Percentiles rank a stretch among this genome's conserved stretches.
Evolutionary conservation across 371 early-diverging fungal species (phyloP).

Genomic region (Rhizopus sp.): DNA sequence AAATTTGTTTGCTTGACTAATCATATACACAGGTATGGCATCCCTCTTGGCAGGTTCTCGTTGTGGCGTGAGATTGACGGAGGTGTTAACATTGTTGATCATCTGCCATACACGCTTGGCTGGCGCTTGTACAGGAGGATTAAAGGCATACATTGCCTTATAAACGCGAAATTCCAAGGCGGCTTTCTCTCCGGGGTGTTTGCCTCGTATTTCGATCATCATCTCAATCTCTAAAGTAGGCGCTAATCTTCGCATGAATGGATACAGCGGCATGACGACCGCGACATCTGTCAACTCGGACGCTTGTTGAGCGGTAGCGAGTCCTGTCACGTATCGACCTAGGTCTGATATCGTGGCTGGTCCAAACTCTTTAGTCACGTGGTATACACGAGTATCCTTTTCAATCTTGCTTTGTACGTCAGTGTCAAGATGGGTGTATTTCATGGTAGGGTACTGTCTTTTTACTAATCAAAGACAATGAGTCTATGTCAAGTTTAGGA

Average conservation of each 20-base stretch:
- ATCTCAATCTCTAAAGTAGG: constrained; percentile 38
- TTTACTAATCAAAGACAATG: constrained; percentile 22
- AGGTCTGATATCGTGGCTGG: constrained; percentile 59
- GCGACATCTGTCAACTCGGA: constrained; percentile 51
- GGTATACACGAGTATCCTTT: constrained; percentile 56
- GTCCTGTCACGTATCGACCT: constrained; percentile 65
- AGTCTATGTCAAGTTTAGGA: constrained; percentile 1
- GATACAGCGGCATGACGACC: constrained; percentile 64
- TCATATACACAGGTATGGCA: constrained; percentile 57
- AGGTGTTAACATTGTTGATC: constrained; percentile 31
- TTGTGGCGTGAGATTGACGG: constrained; percentile 21
- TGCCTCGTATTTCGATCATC: constrained; percentile 56
- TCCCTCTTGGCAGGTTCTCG: constrained; percentile 17
- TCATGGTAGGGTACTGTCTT: constrained; percentile 52
- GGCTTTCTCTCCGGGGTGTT: constrained; percentile 33
- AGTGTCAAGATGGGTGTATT: constrained; percentile 54
- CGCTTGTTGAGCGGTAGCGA: constrained; percentile 60
- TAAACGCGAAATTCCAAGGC: constrained; percentile 51
- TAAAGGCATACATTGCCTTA: constrained; percentile 45
- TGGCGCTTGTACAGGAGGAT: constrained; percentile 32
- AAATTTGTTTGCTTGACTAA: constrained; percentile 56
- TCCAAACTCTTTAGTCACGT: constrained; percentile 69
- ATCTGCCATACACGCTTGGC: constrained; percentile 25
- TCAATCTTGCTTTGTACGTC: constrained; percentile 32
- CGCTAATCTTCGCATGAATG: constrained; percentile 43